A percentile compares a stretch with the other conserved stretches of the same genome.
phyloP scores from a whole-genome alignment of 495 filamentous ascomycete species.

The Penicillium bovifimosum region DNA sequence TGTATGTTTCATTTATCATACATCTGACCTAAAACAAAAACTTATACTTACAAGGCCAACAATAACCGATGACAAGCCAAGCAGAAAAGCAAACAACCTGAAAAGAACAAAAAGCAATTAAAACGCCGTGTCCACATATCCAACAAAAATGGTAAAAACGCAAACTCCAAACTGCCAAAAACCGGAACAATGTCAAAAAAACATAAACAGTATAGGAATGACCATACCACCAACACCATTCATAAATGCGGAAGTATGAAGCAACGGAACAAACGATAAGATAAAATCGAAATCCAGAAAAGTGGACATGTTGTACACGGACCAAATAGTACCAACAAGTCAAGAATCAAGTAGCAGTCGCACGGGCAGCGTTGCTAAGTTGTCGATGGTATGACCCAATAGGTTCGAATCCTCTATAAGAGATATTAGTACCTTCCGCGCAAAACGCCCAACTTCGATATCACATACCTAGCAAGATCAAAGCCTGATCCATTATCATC shows the following conservation, averaged over 20 bases:
- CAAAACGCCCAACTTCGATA: background rate
- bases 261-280: constrained; percentile 4
- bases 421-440: constrained; percentile 20
- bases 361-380: constrained; percentile 41
- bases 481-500: constrained; percentile 56
- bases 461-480: constrained; percentile 59
- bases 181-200: background rate
- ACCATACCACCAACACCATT: constrained; percentile 20
- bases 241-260: constrained; percentile 19
- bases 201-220: constrained; percentile 7
- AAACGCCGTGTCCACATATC: constrained; percentile 1
- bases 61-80: background rate
- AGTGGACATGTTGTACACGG: constrained; percentile 23
- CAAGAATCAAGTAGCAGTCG: constrained; percentile 20
- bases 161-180: constrained; percentile 12
- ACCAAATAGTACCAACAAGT: background rate
- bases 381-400: constrained; percentile 63
- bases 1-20: constrained; percentile 21
- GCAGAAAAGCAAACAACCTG: background rate
- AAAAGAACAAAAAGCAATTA: constrained; percentile 1
- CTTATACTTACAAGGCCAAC: constrained; percentile 15
- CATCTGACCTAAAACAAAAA: constrained; percentile 1
- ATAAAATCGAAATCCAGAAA: background rate
- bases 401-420: constrained; percentile 60
- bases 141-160: background rate